These are phyloP conservation scores for Durusdinium trenchii DNA, from an alignment of 73 alveolate genomes.

Conservation along the genomic window DNA sequence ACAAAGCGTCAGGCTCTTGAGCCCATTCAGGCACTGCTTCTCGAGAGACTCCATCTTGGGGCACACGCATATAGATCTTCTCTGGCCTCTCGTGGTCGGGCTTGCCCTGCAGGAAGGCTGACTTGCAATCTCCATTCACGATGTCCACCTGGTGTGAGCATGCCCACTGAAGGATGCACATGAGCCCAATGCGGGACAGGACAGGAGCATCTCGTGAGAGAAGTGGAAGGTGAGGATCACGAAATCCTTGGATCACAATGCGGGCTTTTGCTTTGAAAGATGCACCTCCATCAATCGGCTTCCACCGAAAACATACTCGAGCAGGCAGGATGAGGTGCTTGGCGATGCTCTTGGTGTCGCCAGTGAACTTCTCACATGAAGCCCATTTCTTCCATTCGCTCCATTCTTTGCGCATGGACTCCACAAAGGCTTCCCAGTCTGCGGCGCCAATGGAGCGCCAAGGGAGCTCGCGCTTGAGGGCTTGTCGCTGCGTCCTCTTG, in stretches of 20 bases:
- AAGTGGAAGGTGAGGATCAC: slow-evolving; percentile 34
- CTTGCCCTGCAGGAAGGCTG: slow-evolving; percentile 34
- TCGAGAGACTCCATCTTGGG: not conserved
- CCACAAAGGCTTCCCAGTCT: no score
- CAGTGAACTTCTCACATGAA: no score
- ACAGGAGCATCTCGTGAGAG: slow-evolving; percentile 41
- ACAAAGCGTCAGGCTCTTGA: not conserved
- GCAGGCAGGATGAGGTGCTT: no score
- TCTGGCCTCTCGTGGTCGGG: not conserved
- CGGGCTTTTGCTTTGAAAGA: slow-evolving; percentile 21
- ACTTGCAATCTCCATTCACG: slow-evolving; percentile 14
- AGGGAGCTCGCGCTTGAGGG: no score
- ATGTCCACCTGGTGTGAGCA: not conserved
- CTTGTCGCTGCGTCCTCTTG: no score
- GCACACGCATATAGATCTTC: not conserved
- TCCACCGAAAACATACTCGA: no score
- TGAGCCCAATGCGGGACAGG: not conserved
- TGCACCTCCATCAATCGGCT: no score
- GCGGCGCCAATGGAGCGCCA: no score
- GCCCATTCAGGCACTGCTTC: not conserved
- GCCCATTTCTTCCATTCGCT: no score
- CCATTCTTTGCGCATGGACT: no score
- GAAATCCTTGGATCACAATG: slow-evolving; percentile 17
- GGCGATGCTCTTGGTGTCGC: no score
- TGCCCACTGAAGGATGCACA: not conserved